Base-by-base conservation (phyloP, 306 rosid species). In the Pyrus pyrifolia region DNA sequence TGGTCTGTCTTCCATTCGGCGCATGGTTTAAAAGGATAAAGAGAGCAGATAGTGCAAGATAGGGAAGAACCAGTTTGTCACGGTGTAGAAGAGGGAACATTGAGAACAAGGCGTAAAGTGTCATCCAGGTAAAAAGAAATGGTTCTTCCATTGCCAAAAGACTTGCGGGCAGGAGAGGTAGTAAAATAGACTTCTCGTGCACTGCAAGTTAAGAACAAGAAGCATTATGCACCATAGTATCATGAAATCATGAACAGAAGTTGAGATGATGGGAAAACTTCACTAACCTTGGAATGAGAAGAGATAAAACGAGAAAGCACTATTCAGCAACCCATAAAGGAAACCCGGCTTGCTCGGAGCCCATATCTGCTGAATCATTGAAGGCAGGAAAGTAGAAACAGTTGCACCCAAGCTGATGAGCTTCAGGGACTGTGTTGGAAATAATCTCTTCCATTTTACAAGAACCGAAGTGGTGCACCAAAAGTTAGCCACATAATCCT, bases 401-500 rank as follows among this genome's bases (percentile, higher is more conserved):
- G 99, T 95, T 67, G 91, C 89, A 18, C 74, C 69, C 44, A 90
- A 82, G 88, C 99, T 92, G 79, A 92, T 55, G 63, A 88, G 84
- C 74, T 89, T 92, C 81, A 95, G 80, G 25, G 89, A 75, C 44
- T 83, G 83, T 65, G 92, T 82, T 73, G 91, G 58, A 72, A 92
- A 88, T 72, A 90, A 81, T 81, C 89, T 92, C 86, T 95, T 95
- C 99, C 99, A 95, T 83, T 95, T 90, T 66, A 95, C 76, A 74
- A 92, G 77, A 80, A 90, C 82, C 12, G 97, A 95, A 60, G 97
- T 88, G 60, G 97, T 82, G 76, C 97, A 95, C 99, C 99, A 95
- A 85, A 95, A 90, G 80, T 88, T 95, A 70, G 97, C 99, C 70
- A 95, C 97, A 40, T 92, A 95, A 76, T 95, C 98, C 88, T 92